A percentile compares a stretch with the other conserved stretches of the same genome.
These are phyloP conservation scores for Trichosporon sp. DNA, from an alignment of 1,284 basidiomycete species.

Conservation along the genomic window DNA sequence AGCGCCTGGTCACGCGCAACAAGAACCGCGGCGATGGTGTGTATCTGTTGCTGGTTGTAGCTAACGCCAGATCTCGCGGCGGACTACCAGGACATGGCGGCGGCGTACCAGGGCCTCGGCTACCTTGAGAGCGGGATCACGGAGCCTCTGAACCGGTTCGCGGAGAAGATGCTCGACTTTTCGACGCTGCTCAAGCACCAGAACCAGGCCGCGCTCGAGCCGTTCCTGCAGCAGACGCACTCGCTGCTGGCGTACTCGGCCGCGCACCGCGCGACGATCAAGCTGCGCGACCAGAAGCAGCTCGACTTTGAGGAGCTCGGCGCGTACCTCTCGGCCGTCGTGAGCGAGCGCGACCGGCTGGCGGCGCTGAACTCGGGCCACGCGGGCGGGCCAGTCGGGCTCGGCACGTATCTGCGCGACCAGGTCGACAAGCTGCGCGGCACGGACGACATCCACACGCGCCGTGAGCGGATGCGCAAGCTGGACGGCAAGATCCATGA, in stretches of 20 bases:
- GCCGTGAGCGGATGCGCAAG: constrained; percentile 81
- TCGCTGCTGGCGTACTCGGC: constrained; percentile 83
- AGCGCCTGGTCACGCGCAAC: constrained; percentile 70
- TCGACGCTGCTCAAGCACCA: constrained; percentile 77
- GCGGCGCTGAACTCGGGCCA: constrained; percentile 68
- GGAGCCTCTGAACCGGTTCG: constrained; percentile 91
- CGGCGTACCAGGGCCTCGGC: constrained; percentile 90
- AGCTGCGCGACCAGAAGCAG: constrained; percentile 95
- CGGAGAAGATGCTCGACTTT: constrained; percentile 88
- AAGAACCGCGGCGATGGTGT: constrained; percentile 79
- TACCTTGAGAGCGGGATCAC: constrained; percentile 98
- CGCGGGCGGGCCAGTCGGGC: constrained; percentile 56
- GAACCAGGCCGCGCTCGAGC: constrained; percentile 81
- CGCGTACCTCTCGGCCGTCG: constrained; percentile 86
- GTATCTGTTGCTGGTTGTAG: constrained; percentile 41
- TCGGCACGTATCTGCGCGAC: constrained; percentile 90
- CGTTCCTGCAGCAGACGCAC: constrained; percentile 81
- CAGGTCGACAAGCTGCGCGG: constrained; percentile 85
- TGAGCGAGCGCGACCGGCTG: constrained; percentile 84
- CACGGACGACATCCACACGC: constrained; percentile 84
- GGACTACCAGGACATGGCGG: constrained; percentile 95
- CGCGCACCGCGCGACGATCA: constrained; percentile 84
- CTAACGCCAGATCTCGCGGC: constrained; percentile 73
- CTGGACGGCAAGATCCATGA: constrained; percentile 91
- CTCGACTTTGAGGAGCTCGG: constrained; percentile 97